phyloP scores from a whole-genome alignment of 139 green algal species.

The Micromonas pusilla region DNA sequence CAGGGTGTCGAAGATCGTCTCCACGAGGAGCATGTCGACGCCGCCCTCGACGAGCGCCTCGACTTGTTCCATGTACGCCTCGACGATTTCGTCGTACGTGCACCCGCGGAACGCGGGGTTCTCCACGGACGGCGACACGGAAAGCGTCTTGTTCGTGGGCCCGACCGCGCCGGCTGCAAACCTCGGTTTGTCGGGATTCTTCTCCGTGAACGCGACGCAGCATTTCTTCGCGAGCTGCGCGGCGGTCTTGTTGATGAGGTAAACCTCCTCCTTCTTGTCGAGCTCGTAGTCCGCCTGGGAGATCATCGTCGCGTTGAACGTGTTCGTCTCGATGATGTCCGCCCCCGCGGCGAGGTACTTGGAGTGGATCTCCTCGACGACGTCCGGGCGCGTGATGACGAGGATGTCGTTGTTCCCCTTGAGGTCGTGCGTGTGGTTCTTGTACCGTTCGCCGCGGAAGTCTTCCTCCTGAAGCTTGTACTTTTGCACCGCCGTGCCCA shows the following conservation, averaged over 20 bases:
- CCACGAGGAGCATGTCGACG: constrained; percentile 92
- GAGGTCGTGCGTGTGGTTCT: constrained; percentile 75
- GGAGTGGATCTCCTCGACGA: constrained; percentile 89
- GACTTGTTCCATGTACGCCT: constrained; percentile 88
- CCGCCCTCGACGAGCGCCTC: constrained; percentile 77
- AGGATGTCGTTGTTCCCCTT: constrained; percentile 98
- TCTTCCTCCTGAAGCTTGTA: constrained; percentile 86
- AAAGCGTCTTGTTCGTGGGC: constrained; percentile 94
- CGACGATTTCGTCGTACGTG: constrained; percentile 93
- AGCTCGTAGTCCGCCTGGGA: constrained; percentile 90
- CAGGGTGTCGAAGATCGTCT: constrained; percentile 98
- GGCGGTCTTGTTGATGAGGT: constrained; percentile 80
- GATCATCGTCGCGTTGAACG: constrained; percentile 92
- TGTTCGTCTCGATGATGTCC: constrained; percentile 99
- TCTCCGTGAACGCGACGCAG: constrained; percentile 58
- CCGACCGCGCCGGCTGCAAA: constrained; percentile 93
- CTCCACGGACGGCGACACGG: constrained; percentile 89
- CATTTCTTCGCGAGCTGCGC: constrained; percentile 72
- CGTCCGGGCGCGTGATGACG: constrained; percentile 85
- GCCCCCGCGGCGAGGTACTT: constrained; percentile 81
- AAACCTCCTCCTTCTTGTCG: constrained; percentile 76
- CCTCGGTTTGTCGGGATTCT: constrained; percentile 64
- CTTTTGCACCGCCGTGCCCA: constrained; percentile 85
- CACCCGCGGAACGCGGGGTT: constrained; percentile 89
- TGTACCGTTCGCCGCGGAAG: constrained; percentile 63